These are phyloP conservation scores for Tubosaeta brunneosetosa DNA, from an alignment of 768 basidiomycete genomes.

Conservation along the genomic window DNA sequence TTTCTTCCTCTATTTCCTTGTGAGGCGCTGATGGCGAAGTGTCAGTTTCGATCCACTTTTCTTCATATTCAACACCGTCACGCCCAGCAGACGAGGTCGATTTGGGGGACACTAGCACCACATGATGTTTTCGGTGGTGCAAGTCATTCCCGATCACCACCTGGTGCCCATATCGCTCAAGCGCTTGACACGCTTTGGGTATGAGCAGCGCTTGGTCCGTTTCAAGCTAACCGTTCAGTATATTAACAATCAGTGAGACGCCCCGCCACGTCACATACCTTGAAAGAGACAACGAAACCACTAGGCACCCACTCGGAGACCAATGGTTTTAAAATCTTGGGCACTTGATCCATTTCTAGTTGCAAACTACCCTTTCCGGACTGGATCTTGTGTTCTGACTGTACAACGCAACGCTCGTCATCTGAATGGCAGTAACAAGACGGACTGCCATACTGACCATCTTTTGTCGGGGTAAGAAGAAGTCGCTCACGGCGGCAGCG, in stretches of 20 bases:
- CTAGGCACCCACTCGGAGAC: slow-evolving; percentile 91
- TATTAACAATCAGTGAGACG: slow-evolving; percentile 4
- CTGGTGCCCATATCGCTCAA: slow-evolving; percentile 94
- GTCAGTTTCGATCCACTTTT: slow-evolving; percentile 65
- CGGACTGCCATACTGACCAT: slow-evolving; percentile 55
- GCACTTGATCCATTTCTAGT: slow-evolving; percentile 99
- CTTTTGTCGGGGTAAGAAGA: slow-evolving; percentile 88
- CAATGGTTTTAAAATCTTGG: slow-evolving; percentile 90
- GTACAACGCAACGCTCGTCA: not conserved
- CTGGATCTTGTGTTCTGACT: slow-evolving; percentile 99
- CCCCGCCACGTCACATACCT: slow-evolving; percentile 47
- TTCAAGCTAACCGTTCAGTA: slow-evolving; percentile 62
- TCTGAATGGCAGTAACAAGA: not conserved
- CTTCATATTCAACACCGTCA: slow-evolving; percentile 39
- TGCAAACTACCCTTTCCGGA: slow-evolving; percentile 90
- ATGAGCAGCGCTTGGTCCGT: slow-evolving; percentile 80
- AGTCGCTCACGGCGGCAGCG: slow-evolving; percentile 97
- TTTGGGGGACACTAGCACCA: slow-evolving; percentile 77
- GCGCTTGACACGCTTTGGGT: slow-evolving; percentile 84
- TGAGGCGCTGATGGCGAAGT: slow-evolving; percentile 29
- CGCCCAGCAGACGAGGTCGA: slow-evolving; percentile 13
- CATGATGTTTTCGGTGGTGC: slow-evolving; percentile 85
- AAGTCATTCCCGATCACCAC: slow-evolving; percentile 96
- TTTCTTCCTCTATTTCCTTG: slow-evolving; percentile 93
- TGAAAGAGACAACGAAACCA: slow-evolving; percentile 95